phyloP scores from a whole-genome alignment of 495 filamentous ascomycete genomes.

The Echria macrotheca region DNA sequence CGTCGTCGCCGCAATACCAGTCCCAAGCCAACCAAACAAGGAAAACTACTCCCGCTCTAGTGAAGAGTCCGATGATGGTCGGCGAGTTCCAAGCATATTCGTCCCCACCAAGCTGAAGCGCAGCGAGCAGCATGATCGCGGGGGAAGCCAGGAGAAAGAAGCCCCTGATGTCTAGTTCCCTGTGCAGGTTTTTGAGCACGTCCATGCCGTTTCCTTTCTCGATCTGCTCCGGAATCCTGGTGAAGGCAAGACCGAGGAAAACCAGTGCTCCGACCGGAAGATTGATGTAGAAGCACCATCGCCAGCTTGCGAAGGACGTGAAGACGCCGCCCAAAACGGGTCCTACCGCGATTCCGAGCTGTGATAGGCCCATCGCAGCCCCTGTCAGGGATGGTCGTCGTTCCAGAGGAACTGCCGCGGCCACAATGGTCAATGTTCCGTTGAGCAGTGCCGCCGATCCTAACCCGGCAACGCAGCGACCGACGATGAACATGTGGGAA shows the following conservation, averaged over 20 bases:
- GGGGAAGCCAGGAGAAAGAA: conserved; percentile 58
- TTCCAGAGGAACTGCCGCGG: conserved; percentile 28
- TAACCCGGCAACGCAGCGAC: conserved; percentile 50
- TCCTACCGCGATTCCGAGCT: conserved; percentile 63
- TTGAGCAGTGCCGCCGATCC: conserved; percentile 38
- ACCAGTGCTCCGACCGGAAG: conserved; percentile 60
- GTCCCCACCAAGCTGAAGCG: conserved; percentile 73
- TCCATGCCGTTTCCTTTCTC: conserved; percentile 34
- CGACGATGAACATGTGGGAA: conserved; percentile 46
- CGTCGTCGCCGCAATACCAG: conserved; percentile 54
- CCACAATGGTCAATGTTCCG: conserved; percentile 33
- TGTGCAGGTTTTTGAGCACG: conserved; percentile 30
- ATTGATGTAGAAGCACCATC: conserved; percentile 66
- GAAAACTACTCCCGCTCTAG: conserved; percentile 54
- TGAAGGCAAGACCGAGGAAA: conserved; percentile 48
- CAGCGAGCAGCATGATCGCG: conserved; percentile 64
- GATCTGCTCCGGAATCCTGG: conserved; percentile 43
- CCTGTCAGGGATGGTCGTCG: conserved; percentile 35
- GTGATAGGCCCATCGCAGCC: conserved; percentile 47
- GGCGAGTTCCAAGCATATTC: conserved; percentile 56
- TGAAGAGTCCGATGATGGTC: conserved; percentile 60
- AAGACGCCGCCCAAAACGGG: conserved; percentile 55
- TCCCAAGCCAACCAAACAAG: conserved; percentile 57
- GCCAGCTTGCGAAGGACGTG: conserved; percentile 50
- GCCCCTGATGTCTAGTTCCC: conserved; percentile 62